Evolutionary conservation across 2,329 filamentous ascomycete species (phyloP).

Genomic region (Epichloe typhina): DNA sequence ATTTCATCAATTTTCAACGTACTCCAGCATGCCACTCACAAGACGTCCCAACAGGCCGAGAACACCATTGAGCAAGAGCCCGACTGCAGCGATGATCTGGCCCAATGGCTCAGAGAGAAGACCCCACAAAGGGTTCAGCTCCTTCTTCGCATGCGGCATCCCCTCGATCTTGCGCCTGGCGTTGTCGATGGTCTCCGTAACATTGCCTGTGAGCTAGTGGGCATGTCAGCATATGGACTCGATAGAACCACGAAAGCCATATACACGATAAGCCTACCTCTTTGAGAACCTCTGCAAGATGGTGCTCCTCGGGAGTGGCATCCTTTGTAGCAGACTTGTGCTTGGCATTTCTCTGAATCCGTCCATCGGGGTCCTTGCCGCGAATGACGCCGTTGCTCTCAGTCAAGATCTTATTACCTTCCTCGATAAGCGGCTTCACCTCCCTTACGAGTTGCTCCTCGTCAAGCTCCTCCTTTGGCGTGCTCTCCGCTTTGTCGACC

Average conservation of each 20-base stretch:
- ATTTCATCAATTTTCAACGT: background rate
- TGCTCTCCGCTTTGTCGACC: constrained; percentile 68
- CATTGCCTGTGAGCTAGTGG: constrained; percentile 54
- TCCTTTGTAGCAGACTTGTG: constrained; percentile 61
- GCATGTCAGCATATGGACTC: too few relatives aligned
- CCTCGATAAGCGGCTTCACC: constrained; percentile 79
- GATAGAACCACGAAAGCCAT: too few relatives aligned
- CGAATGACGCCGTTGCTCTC: constrained; percentile 81
- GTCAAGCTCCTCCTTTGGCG: constrained; percentile 75
- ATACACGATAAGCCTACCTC: constrained; percentile 31
- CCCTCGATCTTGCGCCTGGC: constrained; percentile 79
- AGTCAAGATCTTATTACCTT: constrained; percentile 66
- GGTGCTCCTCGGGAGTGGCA: constrained; percentile 59
- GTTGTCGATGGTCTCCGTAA: constrained; percentile 73
- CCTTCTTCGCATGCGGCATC: constrained; percentile 91
- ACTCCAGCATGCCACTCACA: constrained; percentile 20
- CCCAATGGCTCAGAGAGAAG: constrained; percentile 69
- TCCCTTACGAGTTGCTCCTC: constrained; percentile 79
- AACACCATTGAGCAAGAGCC: constrained; percentile 69
- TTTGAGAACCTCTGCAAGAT: constrained; percentile 73
- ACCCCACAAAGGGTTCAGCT: constrained; percentile 81
- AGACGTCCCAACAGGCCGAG: constrained; percentile 72
- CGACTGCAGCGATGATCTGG: constrained; percentile 88
- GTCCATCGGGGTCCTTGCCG: constrained; percentile 77
- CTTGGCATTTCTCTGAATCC: constrained; percentile 75